Evolutionary conservation across 202 grass and related monocot genomes (phyloP).

Genomic region (Musa balbisiana): DNA sequence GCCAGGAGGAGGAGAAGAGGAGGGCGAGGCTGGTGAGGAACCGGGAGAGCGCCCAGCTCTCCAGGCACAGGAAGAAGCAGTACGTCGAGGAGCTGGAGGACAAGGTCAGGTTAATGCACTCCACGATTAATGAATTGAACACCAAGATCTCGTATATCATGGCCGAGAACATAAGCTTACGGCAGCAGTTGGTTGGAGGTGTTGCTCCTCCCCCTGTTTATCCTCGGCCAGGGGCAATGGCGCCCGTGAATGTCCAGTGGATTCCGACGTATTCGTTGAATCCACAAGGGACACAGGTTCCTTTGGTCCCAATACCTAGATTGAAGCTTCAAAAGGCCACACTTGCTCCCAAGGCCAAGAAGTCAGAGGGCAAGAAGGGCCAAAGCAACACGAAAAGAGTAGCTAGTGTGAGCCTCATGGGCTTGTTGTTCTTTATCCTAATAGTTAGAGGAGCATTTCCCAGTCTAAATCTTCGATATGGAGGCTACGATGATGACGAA

Average conservation of each 20-base stretch:
- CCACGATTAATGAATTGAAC: slow-evolving; percentile 81
- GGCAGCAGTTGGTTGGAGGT: slow-evolving; percentile 46
- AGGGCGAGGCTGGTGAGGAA: slow-evolving; percentile 72
- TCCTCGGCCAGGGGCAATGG: slow-evolving; percentile 40
- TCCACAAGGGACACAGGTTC: slow-evolving; percentile 57
- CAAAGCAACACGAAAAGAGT: slow-evolving; percentile 72
- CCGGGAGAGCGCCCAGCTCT: slow-evolving; percentile 89
- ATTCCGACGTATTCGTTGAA: slow-evolving; percentile 67
- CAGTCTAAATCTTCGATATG: slow-evolving; percentile 46
- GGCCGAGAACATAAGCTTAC: slow-evolving; percentile 60
- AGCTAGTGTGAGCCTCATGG: slow-evolving; percentile 82
- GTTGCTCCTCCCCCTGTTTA: slow-evolving; percentile 34
- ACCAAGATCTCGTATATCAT: slow-evolving; percentile 68
- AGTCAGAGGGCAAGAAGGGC: slow-evolving; percentile 51
- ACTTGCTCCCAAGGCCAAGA: slow-evolving; percentile 50
- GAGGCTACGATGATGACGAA: slow-evolving; percentile 20
- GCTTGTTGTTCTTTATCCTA: slow-evolving; percentile 55
- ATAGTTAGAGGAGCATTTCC: slow-evolving; percentile 50
- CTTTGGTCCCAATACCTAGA: slow-evolving; percentile 78
- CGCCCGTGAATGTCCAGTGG: slow-evolving; percentile 68
- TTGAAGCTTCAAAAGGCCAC: slow-evolving; percentile 53
- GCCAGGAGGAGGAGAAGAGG: slow-evolving; percentile 43
- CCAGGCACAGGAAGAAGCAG: slow-evolving; percentile 85
- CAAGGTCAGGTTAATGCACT: slow-evolving; percentile 84
- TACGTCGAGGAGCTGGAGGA: slow-evolving; percentile 91